A percentile compares a stretch with the other conserved stretches of the same genome.
These are phyloP conservation scores for Stachybotrys echinatus DNA, from an alignment of 2,329 filamentous ascomycete species.

Conservation along the genomic window DNA sequence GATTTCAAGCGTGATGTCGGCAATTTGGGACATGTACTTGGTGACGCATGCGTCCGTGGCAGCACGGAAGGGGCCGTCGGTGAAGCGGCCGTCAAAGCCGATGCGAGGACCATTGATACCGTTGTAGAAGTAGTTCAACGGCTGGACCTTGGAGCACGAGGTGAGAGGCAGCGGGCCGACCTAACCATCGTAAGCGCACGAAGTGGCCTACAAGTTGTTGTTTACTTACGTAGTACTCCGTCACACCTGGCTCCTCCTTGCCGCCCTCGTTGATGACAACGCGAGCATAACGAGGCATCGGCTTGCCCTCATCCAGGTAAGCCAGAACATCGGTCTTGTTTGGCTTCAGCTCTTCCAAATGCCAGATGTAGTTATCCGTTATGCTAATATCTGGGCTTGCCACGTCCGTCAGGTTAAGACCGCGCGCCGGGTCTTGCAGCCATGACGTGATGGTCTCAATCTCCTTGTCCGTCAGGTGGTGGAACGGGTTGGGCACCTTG, in stretches of 20 bases:
- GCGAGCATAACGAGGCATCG: conserved; percentile 8
- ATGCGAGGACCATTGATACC: conserved; percentile 9
- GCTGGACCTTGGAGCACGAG: conserved; percentile 5
- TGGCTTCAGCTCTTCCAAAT: conserved; percentile 30
- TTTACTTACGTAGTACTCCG: conserved; percentile 10
- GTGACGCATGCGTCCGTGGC: conserved; percentile 8
- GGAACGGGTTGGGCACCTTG: conserved; percentile 4
- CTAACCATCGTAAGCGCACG: neutral
- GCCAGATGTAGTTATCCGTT: conserved; percentile 11
- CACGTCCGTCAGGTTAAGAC: conserved; percentile 11
- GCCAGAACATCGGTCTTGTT: conserved; percentile 66
- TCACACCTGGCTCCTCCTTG: conserved; percentile 5
- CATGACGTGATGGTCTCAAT: conserved; percentile 1
- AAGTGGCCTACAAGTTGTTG: neutral
- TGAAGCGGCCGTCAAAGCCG: conserved; percentile 10
- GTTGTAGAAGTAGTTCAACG: conserved; percentile 11
- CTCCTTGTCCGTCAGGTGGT: conserved; percentile 2
- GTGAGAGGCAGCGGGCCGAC: conserved; percentile 11
- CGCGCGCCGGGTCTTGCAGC: conserved; percentile 2
- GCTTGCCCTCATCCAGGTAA: conserved; percentile 26
- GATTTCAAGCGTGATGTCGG: conserved; percentile 7
- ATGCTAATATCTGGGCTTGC: conserved; percentile 5
- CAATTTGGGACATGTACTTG: conserved; percentile 11
- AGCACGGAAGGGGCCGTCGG: conserved; percentile 4
- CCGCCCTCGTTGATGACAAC: conserved; percentile 11